Percentiles rank a stretch among this genome's conserved stretches.
Conservation (phyloP, 2,329 filamentous ascomycete genomes). For the Apiospora pterosperma region DNA sequence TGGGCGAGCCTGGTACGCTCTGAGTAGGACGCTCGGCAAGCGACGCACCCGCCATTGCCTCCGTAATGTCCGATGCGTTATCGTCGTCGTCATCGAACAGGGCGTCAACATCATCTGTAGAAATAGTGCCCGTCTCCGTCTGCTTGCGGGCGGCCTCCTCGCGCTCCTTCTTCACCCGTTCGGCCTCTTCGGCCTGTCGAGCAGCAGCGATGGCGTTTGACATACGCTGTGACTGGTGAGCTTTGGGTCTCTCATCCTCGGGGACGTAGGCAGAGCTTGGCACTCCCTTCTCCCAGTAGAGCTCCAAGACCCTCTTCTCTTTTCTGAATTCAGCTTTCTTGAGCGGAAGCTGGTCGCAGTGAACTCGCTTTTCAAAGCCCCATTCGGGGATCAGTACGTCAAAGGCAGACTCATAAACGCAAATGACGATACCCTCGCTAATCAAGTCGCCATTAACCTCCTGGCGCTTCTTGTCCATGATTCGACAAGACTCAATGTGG, state of each 20-base stretch:
- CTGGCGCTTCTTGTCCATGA: slow-evolving; percentile 88
- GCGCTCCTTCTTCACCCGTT: slow-evolving; percentile 76
- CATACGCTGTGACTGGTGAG: slow-evolving; percentile 68
- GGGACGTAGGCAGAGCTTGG: slow-evolving; percentile 94
- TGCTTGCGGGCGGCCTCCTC: slow-evolving; percentile 91
- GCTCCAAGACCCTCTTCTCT: slow-evolving; percentile 87
- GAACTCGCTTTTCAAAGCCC: slow-evolving; percentile 98
- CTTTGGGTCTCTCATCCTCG: slow-evolving; percentile 92
- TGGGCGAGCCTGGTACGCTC: slow-evolving; percentile 90
- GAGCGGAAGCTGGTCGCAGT: slow-evolving; percentile 94
- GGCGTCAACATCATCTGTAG: slow-evolving; percentile 89
- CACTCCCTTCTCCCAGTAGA: slow-evolving; percentile 99
- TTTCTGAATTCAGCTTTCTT: slow-evolving; percentile 99
- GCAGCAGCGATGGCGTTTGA: slow-evolving; percentile 73
- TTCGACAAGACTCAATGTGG: slow-evolving; percentile 94
- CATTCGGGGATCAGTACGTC: slow-evolving; percentile 97
- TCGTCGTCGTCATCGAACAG: slow-evolving; percentile 93
- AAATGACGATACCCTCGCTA: slow-evolving; percentile 91
- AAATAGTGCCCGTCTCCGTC: slow-evolving; percentile 91
- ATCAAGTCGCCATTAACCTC: slow-evolving; percentile 88
- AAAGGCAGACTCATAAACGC: slow-evolving; percentile 97
- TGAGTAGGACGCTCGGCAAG: slow-evolving; percentile 86
- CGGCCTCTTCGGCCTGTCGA: slow-evolving; percentile 77
- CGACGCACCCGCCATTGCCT: slow-evolving; percentile 87
- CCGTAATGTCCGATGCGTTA: slow-evolving; percentile 82